A percentile compares a stretch with the other conserved stretches of the same genome.
Conservation (phyloP, 2,329 filamentous ascomycete species). For the Alternaria sp. region DNA sequence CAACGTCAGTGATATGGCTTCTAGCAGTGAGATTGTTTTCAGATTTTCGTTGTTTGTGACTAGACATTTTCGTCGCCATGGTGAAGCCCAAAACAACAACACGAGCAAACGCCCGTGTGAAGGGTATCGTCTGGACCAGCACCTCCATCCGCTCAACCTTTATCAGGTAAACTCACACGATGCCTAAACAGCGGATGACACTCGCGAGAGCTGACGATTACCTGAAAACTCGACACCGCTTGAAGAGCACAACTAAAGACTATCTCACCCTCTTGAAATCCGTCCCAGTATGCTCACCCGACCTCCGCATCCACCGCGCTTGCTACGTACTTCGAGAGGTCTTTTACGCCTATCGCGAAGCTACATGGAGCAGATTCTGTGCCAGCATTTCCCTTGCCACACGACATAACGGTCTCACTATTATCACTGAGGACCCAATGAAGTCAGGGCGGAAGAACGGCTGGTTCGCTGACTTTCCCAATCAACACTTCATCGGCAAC, state of each 20-base stretch:
- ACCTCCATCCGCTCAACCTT: background rate
- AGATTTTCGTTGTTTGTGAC: background rate
- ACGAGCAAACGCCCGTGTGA: background rate
- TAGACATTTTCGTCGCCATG: background rate
- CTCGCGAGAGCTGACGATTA: background rate
- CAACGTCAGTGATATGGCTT: background rate
- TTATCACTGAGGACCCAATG: constrained; percentile 2
- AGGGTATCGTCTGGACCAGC: background rate
- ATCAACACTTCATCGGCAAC: background rate
- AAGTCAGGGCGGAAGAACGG: constrained; percentile 2
- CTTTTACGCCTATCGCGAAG: constrained; percentile 3
- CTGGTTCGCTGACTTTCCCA: constrained; percentile 8
- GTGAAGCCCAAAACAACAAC: background rate
- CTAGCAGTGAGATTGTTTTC: background rate
- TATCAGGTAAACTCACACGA: background rate
- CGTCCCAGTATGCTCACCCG: background rate
- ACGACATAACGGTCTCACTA: background rate
- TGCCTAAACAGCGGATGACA: background rate
- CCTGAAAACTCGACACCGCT: background rate
- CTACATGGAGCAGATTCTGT: constrained; percentile 1
- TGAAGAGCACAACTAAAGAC: background rate
- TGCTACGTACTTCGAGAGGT: background rate
- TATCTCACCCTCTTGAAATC: background rate
- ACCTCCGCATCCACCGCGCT: background rate
- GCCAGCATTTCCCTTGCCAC: background rate